phyloP scores from a whole-genome alignment of 2,329 filamentous ascomycete genomes.

The Neodidymelliopsis sp. region DNA sequence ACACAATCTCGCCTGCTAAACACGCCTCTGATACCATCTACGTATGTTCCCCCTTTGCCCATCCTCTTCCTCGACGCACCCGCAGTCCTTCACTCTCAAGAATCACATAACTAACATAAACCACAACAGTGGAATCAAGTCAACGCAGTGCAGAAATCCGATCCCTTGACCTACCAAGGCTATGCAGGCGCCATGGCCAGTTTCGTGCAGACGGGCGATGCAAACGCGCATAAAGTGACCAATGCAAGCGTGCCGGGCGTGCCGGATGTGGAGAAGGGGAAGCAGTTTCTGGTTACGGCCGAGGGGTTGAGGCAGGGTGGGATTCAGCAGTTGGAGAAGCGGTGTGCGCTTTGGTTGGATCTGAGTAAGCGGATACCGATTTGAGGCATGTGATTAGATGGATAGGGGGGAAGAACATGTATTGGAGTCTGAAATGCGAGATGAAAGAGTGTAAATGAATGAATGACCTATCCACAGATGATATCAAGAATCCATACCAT shows the following conservation, averaged over 20 bases:
- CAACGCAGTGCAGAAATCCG: slow-evolving; percentile 60
- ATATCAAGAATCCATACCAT: not conserved
- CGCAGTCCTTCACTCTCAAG: not conserved
- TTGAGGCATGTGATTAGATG: not conserved
- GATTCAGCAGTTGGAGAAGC: slow-evolving; percentile 51
- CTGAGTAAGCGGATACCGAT: slow-evolving; percentile 58
- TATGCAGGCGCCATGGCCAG: slow-evolving; percentile 67
- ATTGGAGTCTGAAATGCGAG: not conserved
- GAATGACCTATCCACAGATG: not conserved
- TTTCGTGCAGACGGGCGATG: slow-evolving; percentile 67
- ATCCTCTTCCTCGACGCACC: not conserved
- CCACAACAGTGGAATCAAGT: slow-evolving; percentile 62
- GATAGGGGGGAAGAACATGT: not conserved
- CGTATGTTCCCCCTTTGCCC: too few species aligned
- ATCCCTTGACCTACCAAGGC: slow-evolving; percentile 63
- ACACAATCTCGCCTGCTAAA: slow-evolving; percentile 65
- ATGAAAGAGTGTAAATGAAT: too few species aligned
- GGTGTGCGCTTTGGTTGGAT: slow-evolving; percentile 64
- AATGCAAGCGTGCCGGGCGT: slow-evolving; percentile 53
- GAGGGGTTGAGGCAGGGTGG: slow-evolving; percentile 54
- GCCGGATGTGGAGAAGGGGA: slow-evolving; percentile 51
- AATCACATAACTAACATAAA: slow-evolving; percentile 10
- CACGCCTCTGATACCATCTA: slow-evolving; percentile 66
- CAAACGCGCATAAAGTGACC: slow-evolving; percentile 65
- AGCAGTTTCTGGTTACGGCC: slow-evolving; percentile 61